Conservation (phyloP, 2,329 filamentous ascomycete genomes). For the Ramularia collo-cygni region DNA sequence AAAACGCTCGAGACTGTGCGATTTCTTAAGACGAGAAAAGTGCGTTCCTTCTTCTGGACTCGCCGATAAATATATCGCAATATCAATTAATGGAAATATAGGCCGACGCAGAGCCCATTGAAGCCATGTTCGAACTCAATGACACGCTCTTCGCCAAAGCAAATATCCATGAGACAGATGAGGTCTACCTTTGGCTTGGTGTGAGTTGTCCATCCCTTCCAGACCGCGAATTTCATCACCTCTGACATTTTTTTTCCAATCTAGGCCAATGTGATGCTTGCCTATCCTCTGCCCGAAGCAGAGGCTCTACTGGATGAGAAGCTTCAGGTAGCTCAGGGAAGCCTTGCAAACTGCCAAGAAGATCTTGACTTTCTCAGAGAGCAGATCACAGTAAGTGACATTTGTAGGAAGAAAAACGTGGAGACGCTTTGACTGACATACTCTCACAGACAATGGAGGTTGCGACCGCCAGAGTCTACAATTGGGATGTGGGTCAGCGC, state of each 20-base stretch:
- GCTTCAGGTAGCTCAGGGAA: constrained; percentile 69
- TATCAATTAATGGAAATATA: constrained; percentile 15
- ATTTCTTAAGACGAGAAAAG: constrained; percentile 73
- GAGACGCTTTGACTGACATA: constrained; percentile 9
- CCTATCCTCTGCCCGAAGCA: constrained; percentile 86
- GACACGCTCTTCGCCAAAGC: constrained; percentile 92
- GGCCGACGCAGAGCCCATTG: constrained; percentile 58
- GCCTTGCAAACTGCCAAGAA: constrained; percentile 83
- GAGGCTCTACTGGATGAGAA: constrained; percentile 71
- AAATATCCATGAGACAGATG: constrained; percentile 70
- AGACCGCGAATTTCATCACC: neutral
- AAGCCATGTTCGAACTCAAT: constrained; percentile 93
- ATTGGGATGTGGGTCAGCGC: constrained; percentile 96
- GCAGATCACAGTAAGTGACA: constrained; percentile 75
- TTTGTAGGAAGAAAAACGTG: constrained; percentile 4
- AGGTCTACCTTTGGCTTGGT: constrained; percentile 97
- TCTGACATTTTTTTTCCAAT: neutral
- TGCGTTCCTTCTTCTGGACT: constrained; percentile 27
- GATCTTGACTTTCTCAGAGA: constrained; percentile 92
- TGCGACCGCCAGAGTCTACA: constrained; percentile 93
- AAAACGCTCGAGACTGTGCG: constrained; percentile 89
- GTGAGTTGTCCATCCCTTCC: constrained; percentile 41
- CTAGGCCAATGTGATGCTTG: constrained; percentile 95
- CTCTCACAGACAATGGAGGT: constrained; percentile 81
- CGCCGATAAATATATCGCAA: neutral